A percentile compares a stretch with the other conserved stretches of the same genome.
Evolutionary conservation across 179 eudicot species (phyloP).

Genomic region (Heliamphora pulchella): DNA sequence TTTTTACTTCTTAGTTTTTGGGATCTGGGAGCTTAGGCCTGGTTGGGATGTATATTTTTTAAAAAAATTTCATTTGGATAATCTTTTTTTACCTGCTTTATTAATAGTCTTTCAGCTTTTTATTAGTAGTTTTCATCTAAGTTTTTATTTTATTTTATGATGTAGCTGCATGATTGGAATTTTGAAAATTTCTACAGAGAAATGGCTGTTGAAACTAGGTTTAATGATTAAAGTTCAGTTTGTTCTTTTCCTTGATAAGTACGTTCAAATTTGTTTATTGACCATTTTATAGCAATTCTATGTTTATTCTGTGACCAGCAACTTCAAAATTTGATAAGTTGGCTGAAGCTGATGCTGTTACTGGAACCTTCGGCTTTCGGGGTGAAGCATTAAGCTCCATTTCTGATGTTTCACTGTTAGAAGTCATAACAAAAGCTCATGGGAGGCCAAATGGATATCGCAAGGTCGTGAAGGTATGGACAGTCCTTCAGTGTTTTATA

Average conservation of each 20-base stretch:
- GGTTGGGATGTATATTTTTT: neutral
- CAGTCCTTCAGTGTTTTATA: slow-evolving; percentile 10
- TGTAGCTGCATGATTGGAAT: too few species aligned
- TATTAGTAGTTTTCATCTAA: too few species aligned
- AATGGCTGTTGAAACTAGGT: slow-evolving; percentile 2
- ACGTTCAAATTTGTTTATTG: neutral
- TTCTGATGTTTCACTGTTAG: slow-evolving; percentile 76
- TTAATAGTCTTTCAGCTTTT: neutral
- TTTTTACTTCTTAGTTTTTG: slow-evolving; percentile 6
- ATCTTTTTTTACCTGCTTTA: neutral
- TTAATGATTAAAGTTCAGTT: neutral
- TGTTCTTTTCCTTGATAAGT: neutral
- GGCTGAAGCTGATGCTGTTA: slow-evolving; percentile 28
- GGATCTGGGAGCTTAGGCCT: neutral
- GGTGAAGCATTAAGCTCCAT: slow-evolving; percentile 93
- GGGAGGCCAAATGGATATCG: slow-evolving; percentile 93
- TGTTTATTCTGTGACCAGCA: slow-evolving; percentile 39
- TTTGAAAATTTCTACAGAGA: neutral
- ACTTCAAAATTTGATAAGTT: slow-evolving; percentile 55
- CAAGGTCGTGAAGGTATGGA: slow-evolving; percentile 76
- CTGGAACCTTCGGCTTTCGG: slow-evolving; percentile 63
- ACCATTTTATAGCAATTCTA: slow-evolving; percentile 10
- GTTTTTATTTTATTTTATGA: too few species aligned
- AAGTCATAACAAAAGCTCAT: slow-evolving; percentile 71
- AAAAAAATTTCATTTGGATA: too few species aligned